Evolutionary conservation across 768 basidiomycete species (phyloP).

Genomic region (Favolaschia claudopus): DNA sequence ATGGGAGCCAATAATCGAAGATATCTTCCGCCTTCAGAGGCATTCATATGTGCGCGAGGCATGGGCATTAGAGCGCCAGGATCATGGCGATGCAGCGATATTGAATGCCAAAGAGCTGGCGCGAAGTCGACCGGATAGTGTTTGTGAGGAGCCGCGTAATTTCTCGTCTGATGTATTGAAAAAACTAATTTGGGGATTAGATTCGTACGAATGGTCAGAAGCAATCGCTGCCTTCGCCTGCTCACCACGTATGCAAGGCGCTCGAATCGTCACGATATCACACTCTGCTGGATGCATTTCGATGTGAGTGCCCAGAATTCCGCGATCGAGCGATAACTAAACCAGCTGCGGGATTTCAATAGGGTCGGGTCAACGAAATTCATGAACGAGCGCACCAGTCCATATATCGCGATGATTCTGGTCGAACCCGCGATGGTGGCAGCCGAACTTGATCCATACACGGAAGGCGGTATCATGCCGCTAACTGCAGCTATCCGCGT

Average conservation of each 20-base stretch:
- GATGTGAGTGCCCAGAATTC: slow-evolving; percentile 31
- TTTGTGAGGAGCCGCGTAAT: too few relatives aligned
- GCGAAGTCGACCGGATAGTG: slow-evolving; percentile 1
- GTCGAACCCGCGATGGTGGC: slow-evolving; percentile 31
- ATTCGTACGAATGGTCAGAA: slow-evolving; percentile 33
- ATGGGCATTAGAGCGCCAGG: slow-evolving; percentile 11
- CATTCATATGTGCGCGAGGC: slow-evolving; percentile 1
- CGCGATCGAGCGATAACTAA: neutral
- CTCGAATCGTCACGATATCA: slow-evolving; percentile 37
- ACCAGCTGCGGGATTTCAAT: neutral
- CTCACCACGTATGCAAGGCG: slow-evolving; percentile 27
- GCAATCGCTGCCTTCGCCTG: slow-evolving; percentile 30
- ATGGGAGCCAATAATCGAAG: slow-evolving; percentile 5
- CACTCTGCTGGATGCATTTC: slow-evolving; percentile 42
- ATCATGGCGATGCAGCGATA: slow-evolving; percentile 9
- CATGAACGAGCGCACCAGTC: too few relatives aligned
- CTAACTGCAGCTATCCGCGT: slow-evolving; percentile 28
- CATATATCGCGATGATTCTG: slow-evolving; percentile 15
- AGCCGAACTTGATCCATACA: slow-evolving; percentile 31
- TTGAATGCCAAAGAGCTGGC: slow-evolving; percentile 2
- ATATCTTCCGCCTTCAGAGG: neutral
- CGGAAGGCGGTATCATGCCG: slow-evolving; percentile 24
- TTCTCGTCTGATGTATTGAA: too few relatives aligned
- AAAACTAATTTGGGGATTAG: too few relatives aligned
- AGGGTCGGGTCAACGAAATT: too few relatives aligned